Conservation (phyloP, 768 basidiomycete species). For the Mycena vitilis region DNA sequence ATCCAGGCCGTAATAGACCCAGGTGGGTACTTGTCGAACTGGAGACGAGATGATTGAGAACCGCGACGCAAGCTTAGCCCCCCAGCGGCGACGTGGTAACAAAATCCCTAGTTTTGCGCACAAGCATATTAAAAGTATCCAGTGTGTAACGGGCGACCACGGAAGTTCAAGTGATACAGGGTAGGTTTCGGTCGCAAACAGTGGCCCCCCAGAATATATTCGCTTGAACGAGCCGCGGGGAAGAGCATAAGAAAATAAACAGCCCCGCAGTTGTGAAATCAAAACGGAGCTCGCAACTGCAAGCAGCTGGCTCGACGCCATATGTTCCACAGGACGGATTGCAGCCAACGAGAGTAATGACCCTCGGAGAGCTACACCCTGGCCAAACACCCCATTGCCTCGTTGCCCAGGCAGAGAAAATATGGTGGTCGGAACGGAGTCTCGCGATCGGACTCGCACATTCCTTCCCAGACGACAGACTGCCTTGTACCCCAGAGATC, state of each 20-base stretch:
- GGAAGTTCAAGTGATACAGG: background rate
- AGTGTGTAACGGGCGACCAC: background rate
- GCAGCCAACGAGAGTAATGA: background rate
- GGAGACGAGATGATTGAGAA: no score
- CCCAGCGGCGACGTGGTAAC: no score
- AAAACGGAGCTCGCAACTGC: background rate
- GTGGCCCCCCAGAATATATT: background rate
- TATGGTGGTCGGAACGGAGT: no score
- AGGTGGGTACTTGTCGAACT: no score
- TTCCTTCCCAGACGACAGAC: no score
- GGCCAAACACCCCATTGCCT: background rate
- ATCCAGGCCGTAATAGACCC: no score
- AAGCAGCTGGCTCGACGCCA: background rate
- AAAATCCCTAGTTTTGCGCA: no score
- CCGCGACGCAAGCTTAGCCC: no score
- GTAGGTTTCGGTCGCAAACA: background rate
- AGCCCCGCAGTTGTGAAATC: background rate
- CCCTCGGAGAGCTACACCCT: background rate
- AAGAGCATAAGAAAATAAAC: background rate
- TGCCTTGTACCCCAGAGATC: no score
- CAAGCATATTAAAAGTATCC: no score
- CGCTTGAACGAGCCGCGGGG: background rate
- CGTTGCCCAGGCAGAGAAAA: no score
- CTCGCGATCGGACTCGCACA: no score
- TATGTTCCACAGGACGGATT: background rate